Evolutionary conservation across 1,139 yeast genomes (phyloP).

Genomic region (Yamadazyma membranifaciens): DNA sequence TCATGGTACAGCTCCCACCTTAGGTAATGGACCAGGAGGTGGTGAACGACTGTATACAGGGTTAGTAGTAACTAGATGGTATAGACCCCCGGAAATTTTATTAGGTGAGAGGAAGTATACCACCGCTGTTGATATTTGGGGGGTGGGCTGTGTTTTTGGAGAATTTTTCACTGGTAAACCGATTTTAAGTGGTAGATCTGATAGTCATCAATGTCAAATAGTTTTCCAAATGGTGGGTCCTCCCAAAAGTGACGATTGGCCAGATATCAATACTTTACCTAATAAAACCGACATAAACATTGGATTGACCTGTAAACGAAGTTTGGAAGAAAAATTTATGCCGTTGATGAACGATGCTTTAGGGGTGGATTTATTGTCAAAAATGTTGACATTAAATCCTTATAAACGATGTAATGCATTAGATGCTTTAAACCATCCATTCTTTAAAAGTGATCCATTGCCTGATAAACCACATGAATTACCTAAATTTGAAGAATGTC

Average conservation of each 20-base stretch:
- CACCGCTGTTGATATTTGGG: constrained; percentile 96
- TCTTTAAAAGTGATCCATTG: constrained; percentile 63
- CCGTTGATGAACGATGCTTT: constrained; percentile 29
- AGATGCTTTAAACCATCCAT: constrained; percentile 70
- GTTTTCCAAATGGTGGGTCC: constrained; percentile 83
- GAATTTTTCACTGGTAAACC: constrained; percentile 84
- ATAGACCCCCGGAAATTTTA: constrained; percentile 85
- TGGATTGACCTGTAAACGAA: constrained; percentile 51
- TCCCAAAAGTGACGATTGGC: constrained; percentile 66
- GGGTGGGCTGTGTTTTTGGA: constrained; percentile 93
- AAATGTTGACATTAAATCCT: constrained; percentile 67
- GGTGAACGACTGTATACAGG: constrained; percentile 81
- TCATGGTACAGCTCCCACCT: constrained; percentile 66
- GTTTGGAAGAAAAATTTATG: constrained; percentile 46
- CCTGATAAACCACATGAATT: constrained; percentile 57
- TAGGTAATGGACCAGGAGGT: constrained; percentile 63
- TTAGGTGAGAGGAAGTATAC: constrained; percentile 85
- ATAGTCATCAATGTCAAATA: constrained; percentile 84
- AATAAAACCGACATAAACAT: constrained; percentile 46
- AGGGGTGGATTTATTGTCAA: constrained; percentile 47
- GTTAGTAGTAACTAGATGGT: constrained; percentile 95
- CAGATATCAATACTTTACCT: constrained; percentile 63
- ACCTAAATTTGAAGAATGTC: constrained; percentile 79
- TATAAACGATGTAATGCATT: constrained; percentile 69
- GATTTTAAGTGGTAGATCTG: constrained; percentile 80